phyloP scores from a whole-genome alignment of 1,139 yeast genomes.

The Saccharomyces hybrid region DNA sequence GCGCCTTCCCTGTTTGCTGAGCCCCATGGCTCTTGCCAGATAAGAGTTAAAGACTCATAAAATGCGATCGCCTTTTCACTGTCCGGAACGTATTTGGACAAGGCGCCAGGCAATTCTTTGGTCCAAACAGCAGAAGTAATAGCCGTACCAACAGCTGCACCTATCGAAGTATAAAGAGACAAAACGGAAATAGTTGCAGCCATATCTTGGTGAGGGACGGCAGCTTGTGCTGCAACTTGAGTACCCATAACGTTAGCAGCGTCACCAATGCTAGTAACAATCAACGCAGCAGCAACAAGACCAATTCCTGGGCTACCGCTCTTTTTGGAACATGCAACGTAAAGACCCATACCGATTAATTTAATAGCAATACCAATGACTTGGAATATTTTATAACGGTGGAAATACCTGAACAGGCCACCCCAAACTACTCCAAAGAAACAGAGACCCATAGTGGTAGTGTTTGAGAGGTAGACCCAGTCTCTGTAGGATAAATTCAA shows the following conservation, averaged over 20 bases:
- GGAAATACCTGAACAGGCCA: constrained; percentile 28
- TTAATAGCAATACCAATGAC: constrained; percentile 29
- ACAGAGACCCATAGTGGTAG: constrained; percentile 34
- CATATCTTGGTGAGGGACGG: constrained; percentile 42
- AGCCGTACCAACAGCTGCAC: constrained; percentile 40
- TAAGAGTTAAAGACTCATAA: constrained; percentile 19
- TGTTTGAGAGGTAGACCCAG: constrained; percentile 35
- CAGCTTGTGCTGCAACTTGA: constrained; percentile 34
- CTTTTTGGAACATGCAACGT: constrained; percentile 17
- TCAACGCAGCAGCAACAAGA: constrained; percentile 27
- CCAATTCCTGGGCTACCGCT: constrained; percentile 26
- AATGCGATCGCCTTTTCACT: constrained; percentile 1
- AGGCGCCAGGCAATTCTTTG: constrained; percentile 17
- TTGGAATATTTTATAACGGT: constrained; percentile 33
- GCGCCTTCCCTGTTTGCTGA: constrained; percentile 30
- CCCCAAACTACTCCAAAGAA: constrained; percentile 35
- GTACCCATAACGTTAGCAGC: constrained; percentile 33
- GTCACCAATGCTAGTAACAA: constrained; percentile 33
- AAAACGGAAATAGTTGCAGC: constrained; percentile 41
- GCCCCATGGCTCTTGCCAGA: constrained; percentile 23
- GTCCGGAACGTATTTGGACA: background rate
- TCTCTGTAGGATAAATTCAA: constrained; percentile 28
- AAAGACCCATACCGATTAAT: constrained; percentile 30
- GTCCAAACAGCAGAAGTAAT: constrained; percentile 46
- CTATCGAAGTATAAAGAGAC: constrained; percentile 38